Percentiles rank a stretch among this genome's conserved stretches.
phyloP scores from a whole-genome alignment of 2,329 filamentous ascomycete genomes.

The Claviceps arundinis region DNA sequence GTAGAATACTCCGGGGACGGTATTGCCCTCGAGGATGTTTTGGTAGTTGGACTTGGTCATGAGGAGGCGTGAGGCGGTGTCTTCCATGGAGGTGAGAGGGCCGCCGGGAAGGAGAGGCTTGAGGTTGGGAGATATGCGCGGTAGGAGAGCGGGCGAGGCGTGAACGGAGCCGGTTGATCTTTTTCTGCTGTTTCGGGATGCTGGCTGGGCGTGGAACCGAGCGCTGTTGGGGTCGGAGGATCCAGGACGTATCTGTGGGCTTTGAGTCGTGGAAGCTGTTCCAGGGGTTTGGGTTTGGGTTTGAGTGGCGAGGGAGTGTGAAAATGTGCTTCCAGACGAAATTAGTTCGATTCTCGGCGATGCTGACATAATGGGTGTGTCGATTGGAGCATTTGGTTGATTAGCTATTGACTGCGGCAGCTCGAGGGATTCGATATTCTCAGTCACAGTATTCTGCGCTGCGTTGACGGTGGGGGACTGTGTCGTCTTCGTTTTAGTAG shows the following conservation, averaged over 20 bases:
- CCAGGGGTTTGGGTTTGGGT: slow-evolving; percentile 27
- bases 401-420: slow-evolving; percentile 56
- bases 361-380: slow-evolving; percentile 28
- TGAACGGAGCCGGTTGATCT: slow-evolving; percentile 61
- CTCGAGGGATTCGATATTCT: slow-evolving; percentile 45
- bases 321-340: slow-evolving; percentile 35
- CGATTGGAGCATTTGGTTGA: slow-evolving; percentile 19
- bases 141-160: slow-evolving; percentile 75
- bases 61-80: slow-evolving; percentile 58
- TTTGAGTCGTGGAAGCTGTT: slow-evolving; percentile 45
- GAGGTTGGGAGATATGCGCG: slow-evolving; percentile 86
- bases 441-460: slow-evolving; percentile 27
- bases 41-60: slow-evolving; percentile 97
- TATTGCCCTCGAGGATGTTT: slow-evolving; percentile 87
- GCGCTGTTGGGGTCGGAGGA: slow-evolving; percentile 27
- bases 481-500: slow-evolving; percentile 38
- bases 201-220: slow-evolving; percentile 42
- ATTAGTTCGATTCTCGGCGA: slow-evolving; percentile 23
- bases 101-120: slow-evolving; percentile 68
- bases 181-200: slow-evolving; percentile 51
- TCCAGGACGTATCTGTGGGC: slow-evolving; percentile 47
- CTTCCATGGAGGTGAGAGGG: slow-evolving; percentile 39
- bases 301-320: slow-evolving; percentile 36
- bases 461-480: slow-evolving; percentile 21
- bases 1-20: slow-evolving; percentile 79